These are phyloP conservation scores for Puccinia coronata DNA, from an alignment of 1,284 basidiomycete species.

Conservation along the genomic window DNA sequence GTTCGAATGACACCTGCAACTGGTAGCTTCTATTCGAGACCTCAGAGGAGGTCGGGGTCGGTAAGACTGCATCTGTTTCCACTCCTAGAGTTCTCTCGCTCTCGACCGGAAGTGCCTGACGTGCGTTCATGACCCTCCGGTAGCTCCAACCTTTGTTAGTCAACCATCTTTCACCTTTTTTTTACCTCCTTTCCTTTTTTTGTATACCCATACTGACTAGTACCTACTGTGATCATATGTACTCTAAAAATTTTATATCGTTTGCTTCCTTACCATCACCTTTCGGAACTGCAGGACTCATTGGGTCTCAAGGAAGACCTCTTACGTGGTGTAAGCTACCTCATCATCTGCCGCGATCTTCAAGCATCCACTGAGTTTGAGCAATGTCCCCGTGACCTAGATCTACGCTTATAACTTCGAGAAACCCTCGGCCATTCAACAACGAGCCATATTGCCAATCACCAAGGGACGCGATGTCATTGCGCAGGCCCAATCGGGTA, in stretches of 20 bases:
- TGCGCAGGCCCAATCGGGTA: constrained; percentile 93
- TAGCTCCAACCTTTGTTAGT: constrained; percentile 48
- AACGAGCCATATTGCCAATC: constrained; percentile 94
- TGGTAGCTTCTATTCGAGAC: constrained; percentile 42
- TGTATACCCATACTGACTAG: too few species aligned
- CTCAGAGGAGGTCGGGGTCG: constrained; percentile 47
- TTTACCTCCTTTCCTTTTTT: too few species aligned
- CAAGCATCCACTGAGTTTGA: too few species aligned
- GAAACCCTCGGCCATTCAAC: constrained; percentile 98
- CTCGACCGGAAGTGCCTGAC: constrained; percentile 33
- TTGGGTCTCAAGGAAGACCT: constrained; percentile 93
- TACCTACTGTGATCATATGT: too few species aligned
- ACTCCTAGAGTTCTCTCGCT: constrained; percentile 15
- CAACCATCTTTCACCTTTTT: not conserved
- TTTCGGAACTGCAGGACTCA: constrained; percentile 21
- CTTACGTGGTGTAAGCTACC: constrained; percentile 68
- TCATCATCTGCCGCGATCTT: too few species aligned
- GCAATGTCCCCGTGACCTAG: constrained; percentile 88
- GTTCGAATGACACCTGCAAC: not conserved
- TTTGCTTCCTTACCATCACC: not conserved
- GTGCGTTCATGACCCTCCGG: constrained; percentile 44
- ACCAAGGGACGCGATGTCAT: constrained; percentile 64
- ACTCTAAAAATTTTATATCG: not conserved
- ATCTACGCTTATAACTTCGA: constrained; percentile 99
- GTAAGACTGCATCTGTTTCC: constrained; percentile 21